These are phyloP conservation scores for Elsinoe perseae DNA, from an alignment of 2,329 filamentous ascomycete species.

Conservation along the genomic window DNA sequence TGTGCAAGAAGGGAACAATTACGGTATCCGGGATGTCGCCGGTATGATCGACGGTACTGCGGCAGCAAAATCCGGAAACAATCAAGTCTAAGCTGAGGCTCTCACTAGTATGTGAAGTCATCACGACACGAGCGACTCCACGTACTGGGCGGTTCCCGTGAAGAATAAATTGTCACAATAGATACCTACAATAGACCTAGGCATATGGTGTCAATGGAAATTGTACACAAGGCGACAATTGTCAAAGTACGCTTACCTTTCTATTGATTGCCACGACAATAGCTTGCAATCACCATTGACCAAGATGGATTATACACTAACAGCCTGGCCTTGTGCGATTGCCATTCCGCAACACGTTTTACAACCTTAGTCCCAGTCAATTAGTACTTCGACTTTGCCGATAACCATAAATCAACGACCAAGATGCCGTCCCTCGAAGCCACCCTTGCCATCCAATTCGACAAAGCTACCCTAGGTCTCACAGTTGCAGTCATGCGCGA, in stretches of 20 bases:
- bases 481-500: slow-evolving; percentile 12
- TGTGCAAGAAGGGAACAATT: slow-evolving; percentile 51
- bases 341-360: not conserved
- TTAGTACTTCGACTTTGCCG: not conserved
- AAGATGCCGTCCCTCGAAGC: slow-evolving; percentile 39
- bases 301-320: not conserved
- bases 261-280: slow-evolving; percentile 11
- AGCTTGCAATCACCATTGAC: not conserved
- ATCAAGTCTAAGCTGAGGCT: not conserved
- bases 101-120: not conserved
- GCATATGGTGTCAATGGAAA: not conserved
- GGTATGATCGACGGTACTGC: slow-evolving; percentile 35
- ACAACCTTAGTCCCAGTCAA: not conserved
- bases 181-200: slow-evolving; percentile 14
- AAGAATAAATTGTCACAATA: not conserved
- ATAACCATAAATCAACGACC: slow-evolving; percentile 29
- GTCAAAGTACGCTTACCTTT: not conserved
- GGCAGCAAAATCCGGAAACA: slow-evolving; percentile 17
- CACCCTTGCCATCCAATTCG: slow-evolving; percentile 20
- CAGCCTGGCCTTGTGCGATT: not conserved
- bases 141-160: not conserved
- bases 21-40: slow-evolving; percentile 49
- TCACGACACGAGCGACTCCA: not conserved
- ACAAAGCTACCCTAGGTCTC: slow-evolving; percentile 14
- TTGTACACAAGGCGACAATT: not conserved